These are phyloP conservation scores for Wallacemonas rigidus DNA, from an alignment of 208 protist genomes.

Conservation along the genomic window DNA sequence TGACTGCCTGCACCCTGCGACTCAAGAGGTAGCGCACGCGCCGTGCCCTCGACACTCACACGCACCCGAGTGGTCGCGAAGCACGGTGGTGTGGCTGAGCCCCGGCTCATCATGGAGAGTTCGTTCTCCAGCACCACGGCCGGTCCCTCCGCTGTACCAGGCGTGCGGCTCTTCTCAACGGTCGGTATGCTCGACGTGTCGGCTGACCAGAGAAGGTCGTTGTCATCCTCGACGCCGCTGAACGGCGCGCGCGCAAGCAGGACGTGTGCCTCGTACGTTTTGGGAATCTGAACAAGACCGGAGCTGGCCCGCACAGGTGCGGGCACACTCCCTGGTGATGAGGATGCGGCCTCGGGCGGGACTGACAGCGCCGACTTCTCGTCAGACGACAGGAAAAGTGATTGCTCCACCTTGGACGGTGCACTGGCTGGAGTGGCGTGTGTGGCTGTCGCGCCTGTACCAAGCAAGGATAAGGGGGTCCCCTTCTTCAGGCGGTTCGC, in stretches of 20 bases:
- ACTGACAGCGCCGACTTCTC: not conserved
- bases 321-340: not conserved
- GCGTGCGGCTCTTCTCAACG: too few species aligned
- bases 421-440: not conserved
- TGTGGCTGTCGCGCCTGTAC: not conserved
- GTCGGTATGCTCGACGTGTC: not conserved
- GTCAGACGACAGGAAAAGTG: not conserved
- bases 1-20: not conserved
- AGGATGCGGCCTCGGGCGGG: not conserved
- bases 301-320: not conserved
- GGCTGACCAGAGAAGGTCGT: conserved; percentile 15
- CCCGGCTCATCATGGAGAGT: not conserved
- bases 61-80: conserved; percentile 10
- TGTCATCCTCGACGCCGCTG: conserved; percentile 15
- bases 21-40: not conserved
- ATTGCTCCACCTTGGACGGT: conserved; percentile 10
- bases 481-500: conserved; percentile 10
- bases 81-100: conserved; percentile 5
- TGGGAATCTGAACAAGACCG: not conserved
- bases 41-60: not conserved
- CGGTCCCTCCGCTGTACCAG: too few species aligned
- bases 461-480: not conserved
- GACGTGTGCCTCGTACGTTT: conserved; percentile 13
- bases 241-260: conserved; percentile 6
- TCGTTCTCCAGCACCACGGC: not conserved